Evolutionary conservation across 345 rosid genomes (phyloP), one percentile per base, ranked within the genome.

Genomic region (Isatis tinctoria): DNA sequence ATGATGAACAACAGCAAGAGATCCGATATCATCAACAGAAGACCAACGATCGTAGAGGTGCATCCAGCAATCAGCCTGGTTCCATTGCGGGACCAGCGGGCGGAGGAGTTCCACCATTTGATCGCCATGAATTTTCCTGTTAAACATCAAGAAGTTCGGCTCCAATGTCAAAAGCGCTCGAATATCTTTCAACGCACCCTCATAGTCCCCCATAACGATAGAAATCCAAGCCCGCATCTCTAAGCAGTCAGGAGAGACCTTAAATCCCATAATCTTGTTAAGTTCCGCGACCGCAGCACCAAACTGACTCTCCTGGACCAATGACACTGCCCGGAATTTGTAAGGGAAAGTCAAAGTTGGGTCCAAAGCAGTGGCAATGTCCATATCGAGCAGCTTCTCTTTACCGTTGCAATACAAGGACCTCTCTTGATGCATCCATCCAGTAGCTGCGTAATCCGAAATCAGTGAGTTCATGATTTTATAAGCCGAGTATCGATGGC

Each of bases 11-110:
- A 90, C 93, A 30, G 92, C 92, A 16, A 92, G 73, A 39, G 96
- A 92, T 49, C 97, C 96, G 3, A 92, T 86, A 83, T 92, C 97
- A 45, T 92, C 97, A n/a, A 92, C 97, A 12, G 85, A 81, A 47
- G 96, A 92, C 97, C 97, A 92, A 12, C 87, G 80, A 76, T 92
- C 93, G 67, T 87, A 87, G 13, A 92, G 85, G 70, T 89, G 93
- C 92, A 89, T 88, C 97, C 96, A 92, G 73, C 96, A 89, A 74
- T 89, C 96, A 64, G 89, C 96, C 73, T 84, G 88, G 75, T 82
- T 87, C 83, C 85, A 84, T 44, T 85, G 86, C 75, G 81, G 93
- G 64, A 74, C 93, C 60, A 80, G 84, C 28, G 96, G 93, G 0
- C 75, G 74, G 27, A 92, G 89, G 33, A 86, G 79, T 74, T 90